Conservation (phyloP, 768 basidiomycete species). For the Dictyophora rubrovolvata region DNA sequence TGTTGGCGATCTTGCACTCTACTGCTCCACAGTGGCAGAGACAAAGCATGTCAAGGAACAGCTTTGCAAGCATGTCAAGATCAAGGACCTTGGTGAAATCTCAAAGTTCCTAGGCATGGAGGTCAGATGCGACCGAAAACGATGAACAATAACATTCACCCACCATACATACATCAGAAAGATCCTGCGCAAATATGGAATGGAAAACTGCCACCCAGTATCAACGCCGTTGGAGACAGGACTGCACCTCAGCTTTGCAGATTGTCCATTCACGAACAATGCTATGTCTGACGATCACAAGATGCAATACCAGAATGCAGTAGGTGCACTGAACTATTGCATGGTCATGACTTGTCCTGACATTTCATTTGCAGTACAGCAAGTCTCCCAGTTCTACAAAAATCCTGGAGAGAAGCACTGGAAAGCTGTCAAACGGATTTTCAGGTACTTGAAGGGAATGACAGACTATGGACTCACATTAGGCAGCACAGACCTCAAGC, state of each 20-base stretch:
- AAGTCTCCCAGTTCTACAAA: slow-evolving; percentile 9
- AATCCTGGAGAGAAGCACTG: slow-evolving; percentile 10
- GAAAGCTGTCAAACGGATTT: slow-evolving; percentile 9
- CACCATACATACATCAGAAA: slow-evolving; percentile 1
- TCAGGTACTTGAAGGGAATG: slow-evolving; percentile 4
- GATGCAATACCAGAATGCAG: slow-evolving; percentile 4
- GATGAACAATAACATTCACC: neutral
- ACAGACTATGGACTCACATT: neutral
- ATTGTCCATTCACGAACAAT: slow-evolving; percentile 1
- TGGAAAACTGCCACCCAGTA: slow-evolving; percentile 11
- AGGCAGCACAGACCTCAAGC: neutral
- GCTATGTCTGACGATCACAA: neutral
- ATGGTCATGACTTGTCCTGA: slow-evolving; percentile 17
- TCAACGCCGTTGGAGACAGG: slow-evolving; percentile 15
- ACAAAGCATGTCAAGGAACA: slow-evolving; percentile 19
- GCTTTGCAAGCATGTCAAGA: slow-evolving; percentile 11
- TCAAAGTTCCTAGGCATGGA: neutral
- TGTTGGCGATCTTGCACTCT: slow-evolving; percentile 24
- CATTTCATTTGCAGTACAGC: slow-evolving; percentile 13
- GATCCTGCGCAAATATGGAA: slow-evolving; percentile 12
- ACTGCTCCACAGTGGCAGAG: slow-evolving; percentile 8
- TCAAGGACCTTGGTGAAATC: slow-evolving; percentile 1
- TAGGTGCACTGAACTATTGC: slow-evolving; percentile 17
- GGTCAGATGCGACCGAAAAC: neutral
- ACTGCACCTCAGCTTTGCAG: slow-evolving; percentile 6